These are phyloP conservation scores for Breynia disticha DNA, from an alignment of 441 rosid species.

Conservation along the genomic window DNA sequence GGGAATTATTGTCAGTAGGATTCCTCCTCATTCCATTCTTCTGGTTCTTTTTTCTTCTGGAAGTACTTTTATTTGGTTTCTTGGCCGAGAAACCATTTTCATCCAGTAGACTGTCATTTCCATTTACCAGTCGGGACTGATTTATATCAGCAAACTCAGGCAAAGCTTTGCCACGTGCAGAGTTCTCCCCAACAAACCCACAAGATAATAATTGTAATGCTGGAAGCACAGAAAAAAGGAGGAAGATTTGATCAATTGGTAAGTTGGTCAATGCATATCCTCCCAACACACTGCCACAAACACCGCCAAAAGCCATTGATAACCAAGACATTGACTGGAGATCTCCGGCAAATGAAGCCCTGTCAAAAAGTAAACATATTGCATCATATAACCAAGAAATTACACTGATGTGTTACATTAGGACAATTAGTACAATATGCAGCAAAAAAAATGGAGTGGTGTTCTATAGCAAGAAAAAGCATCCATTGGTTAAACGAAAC, in stretches of 20 bases:
- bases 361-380: constrained; percentile 21
- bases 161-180: constrained; percentile 21
- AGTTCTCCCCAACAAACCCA: constrained; percentile 54
- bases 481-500: no score
- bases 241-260: constrained; percentile 57
- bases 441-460: no score
- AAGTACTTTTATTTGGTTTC: constrained; percentile 26
- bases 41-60: constrained; percentile 64
- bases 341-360: constrained; percentile 90
- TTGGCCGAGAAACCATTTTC: constrained; percentile 27
- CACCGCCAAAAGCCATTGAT: constrained; percentile 86
- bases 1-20: constrained; percentile 20
- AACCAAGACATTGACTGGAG: constrained; percentile 88
- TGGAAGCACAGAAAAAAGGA: constrained; percentile 68
- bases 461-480: no score
- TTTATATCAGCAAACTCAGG: constrained; percentile 23
- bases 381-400: constrained; percentile 4
- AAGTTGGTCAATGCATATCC: constrained; percentile 75
- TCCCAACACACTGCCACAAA: constrained; percentile 81
- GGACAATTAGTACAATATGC: no score
- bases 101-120: constrained; percentile 22
- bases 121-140: constrained; percentile 28
- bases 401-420: background rate
- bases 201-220: constrained; percentile 66
- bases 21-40: constrained; percentile 35